A percentile compares a stretch with the other conserved stretches of the same genome.
These are phyloP conservation scores for Dactylellina cionopaga DNA, from an alignment of 2,329 filamentous ascomycete species.

Conservation along the genomic window DNA sequence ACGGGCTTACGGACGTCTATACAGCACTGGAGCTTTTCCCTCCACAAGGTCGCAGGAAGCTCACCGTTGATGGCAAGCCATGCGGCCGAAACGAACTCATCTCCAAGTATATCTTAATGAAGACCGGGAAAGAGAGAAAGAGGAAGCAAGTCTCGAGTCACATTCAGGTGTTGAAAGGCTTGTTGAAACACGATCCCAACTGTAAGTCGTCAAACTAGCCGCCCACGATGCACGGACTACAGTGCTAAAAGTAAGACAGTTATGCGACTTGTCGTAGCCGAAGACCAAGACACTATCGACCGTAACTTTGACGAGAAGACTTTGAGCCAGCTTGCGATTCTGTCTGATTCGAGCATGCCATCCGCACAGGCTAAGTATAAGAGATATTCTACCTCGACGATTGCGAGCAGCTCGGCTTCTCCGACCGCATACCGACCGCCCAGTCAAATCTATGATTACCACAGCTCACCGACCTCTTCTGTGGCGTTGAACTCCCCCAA, in stretches of 20 bases:
- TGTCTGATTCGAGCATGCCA: conserved; percentile 40
- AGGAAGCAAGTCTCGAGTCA: conserved; percentile 76
- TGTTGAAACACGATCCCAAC: conserved; percentile 71
- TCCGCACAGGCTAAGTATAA: conserved; percentile 47
- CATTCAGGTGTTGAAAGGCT: conserved; percentile 76
- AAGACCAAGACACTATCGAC: conserved; percentile 51
- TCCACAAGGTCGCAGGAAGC: conserved; percentile 74
- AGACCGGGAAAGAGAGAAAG: conserved; percentile 61
- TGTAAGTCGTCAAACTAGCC: conserved; percentile 66
- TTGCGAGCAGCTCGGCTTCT: conserved; percentile 46
- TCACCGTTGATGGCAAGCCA: conserved; percentile 71
- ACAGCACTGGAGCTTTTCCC: conserved; percentile 73
- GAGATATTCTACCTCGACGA: conserved; percentile 47
- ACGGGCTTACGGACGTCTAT: neutral
- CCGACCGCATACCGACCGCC: conserved; percentile 40
- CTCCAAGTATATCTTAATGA: conserved; percentile 71
- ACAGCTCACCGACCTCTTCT: conserved; percentile 36
- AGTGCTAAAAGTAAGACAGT: conserved; percentile 46
- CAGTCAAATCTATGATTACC: conserved; percentile 47
- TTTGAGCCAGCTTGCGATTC: conserved; percentile 46
- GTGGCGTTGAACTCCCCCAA: conserved; percentile 21
- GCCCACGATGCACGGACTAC: conserved; percentile 33
- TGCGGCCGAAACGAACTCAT: conserved; percentile 77
- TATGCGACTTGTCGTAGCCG: conserved; percentile 52
- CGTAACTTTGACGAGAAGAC: conserved; percentile 52